phyloP scores from a whole-genome alignment of 83 land plant genomes.

The Picea abies region DNA sequence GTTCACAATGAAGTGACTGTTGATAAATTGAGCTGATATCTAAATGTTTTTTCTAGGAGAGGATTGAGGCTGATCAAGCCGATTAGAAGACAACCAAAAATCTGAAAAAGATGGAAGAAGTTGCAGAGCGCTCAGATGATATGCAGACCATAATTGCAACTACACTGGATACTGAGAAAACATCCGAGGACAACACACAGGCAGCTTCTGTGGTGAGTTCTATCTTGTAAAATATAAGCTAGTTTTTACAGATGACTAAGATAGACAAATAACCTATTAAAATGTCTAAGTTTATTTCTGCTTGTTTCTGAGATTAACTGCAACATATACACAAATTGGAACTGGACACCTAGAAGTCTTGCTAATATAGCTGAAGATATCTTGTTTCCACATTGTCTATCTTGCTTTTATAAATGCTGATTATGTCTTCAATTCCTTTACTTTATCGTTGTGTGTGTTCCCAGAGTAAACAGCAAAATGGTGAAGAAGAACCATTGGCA shows the following conservation, averaged over 20 bases:
- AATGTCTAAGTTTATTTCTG: background rate
- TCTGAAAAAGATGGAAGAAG: background rate
- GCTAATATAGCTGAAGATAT: background rate
- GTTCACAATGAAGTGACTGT: background rate
- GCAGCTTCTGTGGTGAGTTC: background rate
- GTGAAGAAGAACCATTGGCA: background rate
- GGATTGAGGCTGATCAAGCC: background rate
- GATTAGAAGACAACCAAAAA: background rate
- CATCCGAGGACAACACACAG: background rate
- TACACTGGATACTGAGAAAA: background rate
- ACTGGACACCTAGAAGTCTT: background rate
- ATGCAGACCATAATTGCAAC: background rate
- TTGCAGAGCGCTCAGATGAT: background rate
- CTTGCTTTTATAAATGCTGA: background rate
- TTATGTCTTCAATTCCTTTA: conserved; percentile 6
- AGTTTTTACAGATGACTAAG: background rate
- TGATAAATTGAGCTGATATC: background rate
- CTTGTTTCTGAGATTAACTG: too few relatives aligned
- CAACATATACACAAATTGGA: background rate
- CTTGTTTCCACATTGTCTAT: background rate
- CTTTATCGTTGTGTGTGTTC: background rate
- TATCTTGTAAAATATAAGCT: background rate
- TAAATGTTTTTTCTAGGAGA: background rate
- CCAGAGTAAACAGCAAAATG: background rate
- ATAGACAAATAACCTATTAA: background rate